Evolutionary conservation across 2,329 filamentous ascomycete genomes (phyloP).

Genomic region (Ambrosiella beaveri): DNA sequence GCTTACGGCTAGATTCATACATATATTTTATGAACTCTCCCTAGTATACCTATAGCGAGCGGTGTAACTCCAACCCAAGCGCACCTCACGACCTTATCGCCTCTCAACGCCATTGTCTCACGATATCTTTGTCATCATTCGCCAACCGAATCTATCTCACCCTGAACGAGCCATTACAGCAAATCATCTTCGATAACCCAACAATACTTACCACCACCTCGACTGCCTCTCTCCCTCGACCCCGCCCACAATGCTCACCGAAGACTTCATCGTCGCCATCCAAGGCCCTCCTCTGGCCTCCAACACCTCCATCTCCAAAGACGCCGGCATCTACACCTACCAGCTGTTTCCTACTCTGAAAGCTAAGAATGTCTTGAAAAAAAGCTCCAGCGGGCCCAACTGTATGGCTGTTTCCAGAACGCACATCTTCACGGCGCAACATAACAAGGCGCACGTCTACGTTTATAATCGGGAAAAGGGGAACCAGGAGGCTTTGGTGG

Average conservation of each 20-base stretch:
- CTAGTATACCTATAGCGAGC: no score
- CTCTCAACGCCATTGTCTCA: not conserved
- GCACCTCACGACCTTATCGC: not conserved
- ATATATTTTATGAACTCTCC: no score
- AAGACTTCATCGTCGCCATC: conserved; percentile 42
- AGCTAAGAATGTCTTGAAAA: conserved; percentile 74
- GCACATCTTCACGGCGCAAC: conserved; percentile 82
- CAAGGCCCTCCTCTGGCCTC: conserved; percentile 39
- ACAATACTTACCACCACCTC: not conserved
- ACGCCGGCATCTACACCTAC: conserved; percentile 76
- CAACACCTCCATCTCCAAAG: conserved; percentile 50
- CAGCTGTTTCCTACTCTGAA: conserved; percentile 60
- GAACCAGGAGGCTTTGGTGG: conserved; percentile 74
- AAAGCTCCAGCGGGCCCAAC: conserved; percentile 65
- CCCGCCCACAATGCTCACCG: conserved; percentile 33
- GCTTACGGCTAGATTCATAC: no score
- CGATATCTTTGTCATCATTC: not conserved
- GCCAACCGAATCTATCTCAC: not conserved
- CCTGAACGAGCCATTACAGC: not conserved
- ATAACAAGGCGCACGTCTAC: conserved; percentile 80
- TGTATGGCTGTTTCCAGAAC: conserved; percentile 63
- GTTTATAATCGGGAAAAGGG: conserved; percentile 74
- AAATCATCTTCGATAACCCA: not conserved
- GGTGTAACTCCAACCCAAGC: no score
- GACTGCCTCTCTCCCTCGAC: not conserved